Evolutionary conservation across 306 rosid genomes (phyloP), one percentile per base, ranked within the genome.

Genomic region (Medicago truncatula): DNA sequence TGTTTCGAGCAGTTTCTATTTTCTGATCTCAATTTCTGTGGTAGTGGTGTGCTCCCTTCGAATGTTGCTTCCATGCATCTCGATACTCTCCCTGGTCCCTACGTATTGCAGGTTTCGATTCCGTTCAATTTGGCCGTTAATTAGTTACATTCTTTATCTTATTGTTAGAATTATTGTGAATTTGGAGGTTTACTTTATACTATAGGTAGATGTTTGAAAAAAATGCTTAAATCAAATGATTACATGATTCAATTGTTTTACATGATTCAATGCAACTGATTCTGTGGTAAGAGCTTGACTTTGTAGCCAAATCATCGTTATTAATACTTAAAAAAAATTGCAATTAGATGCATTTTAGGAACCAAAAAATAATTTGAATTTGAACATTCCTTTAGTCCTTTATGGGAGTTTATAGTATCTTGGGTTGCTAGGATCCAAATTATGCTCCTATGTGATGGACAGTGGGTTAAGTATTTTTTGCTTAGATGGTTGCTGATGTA

Each of bases 1-100:
- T 91, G 96, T 70, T 91, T 94, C 80, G 88, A 88, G 85, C 90
- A 86, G 81, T 94, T 87, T 13, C 71, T 94, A 13, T 79, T 82
- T 23, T 83, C 94, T 5, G 97, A 94, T 73, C 84, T 91, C 90
- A 94, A 89, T 76, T 70, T 10, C 38, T 83, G 81, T 41, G 97
- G 96, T 5, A 77, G 71, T 16, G 96, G 97, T 6, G 74, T 84
- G 53, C 94, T 94, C 38, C 98, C 98, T 41, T 82, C 79, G 13
- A 79, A 83, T 69, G 94, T 94, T 6, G 83, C 80, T 67, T 85
- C 91, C 41, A 86, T 94, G 88, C 98, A 94, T 78, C 86, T 86
- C 11, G 75, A 61, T 77, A 72, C 88, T 78, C 96, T 94, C 63
- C 83, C 96, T 0, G 98, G 98, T 46, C 96, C 96, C 7, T 91